Percentiles rank a stretch among this genome's conserved stretches.
Evolutionary conservation across 257 asterid species (phyloP).

Genomic region (Ajuga chamaepitys): DNA sequence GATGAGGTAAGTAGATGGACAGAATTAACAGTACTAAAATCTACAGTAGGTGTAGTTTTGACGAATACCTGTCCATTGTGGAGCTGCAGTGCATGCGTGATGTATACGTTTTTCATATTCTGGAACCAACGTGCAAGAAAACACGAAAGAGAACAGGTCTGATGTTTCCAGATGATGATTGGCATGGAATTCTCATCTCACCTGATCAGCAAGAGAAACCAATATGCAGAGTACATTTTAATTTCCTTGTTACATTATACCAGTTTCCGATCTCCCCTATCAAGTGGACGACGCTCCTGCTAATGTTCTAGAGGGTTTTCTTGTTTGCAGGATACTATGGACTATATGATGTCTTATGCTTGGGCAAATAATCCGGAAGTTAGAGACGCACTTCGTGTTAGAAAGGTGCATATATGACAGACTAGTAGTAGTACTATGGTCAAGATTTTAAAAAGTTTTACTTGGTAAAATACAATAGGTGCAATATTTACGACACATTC

Average conservation of each 20-base stretch:
- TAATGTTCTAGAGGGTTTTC: too few relatives aligned
- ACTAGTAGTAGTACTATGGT: not conserved
- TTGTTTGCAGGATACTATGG: not conserved
- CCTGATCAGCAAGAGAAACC: not conserved
- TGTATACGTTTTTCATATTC: not conserved
- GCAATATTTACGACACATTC: too few relatives aligned
- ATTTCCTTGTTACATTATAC: too few relatives aligned
- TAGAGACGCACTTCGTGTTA: constrained; percentile 23
- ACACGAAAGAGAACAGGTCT: not conserved
- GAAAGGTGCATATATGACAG: constrained; percentile 8
- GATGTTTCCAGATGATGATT: not conserved
- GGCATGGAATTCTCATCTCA: not conserved
- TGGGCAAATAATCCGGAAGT: constrained; percentile 26
- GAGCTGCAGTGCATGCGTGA: not conserved
- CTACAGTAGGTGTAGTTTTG: too few relatives aligned
- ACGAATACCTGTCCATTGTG: too few relatives aligned
- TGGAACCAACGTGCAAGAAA: not conserved
- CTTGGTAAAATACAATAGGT: too few relatives aligned
- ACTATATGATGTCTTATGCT: not conserved
- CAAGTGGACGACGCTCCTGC: too few relatives aligned
- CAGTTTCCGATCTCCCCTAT: too few relatives aligned
- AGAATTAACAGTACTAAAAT: too few relatives aligned
- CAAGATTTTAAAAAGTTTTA: not conserved
- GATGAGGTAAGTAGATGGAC: not conserved
- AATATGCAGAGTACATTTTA: not conserved